Conservation (phyloP, 2,329 filamentous ascomycete species). For the Ilyonectria sp. region DNA sequence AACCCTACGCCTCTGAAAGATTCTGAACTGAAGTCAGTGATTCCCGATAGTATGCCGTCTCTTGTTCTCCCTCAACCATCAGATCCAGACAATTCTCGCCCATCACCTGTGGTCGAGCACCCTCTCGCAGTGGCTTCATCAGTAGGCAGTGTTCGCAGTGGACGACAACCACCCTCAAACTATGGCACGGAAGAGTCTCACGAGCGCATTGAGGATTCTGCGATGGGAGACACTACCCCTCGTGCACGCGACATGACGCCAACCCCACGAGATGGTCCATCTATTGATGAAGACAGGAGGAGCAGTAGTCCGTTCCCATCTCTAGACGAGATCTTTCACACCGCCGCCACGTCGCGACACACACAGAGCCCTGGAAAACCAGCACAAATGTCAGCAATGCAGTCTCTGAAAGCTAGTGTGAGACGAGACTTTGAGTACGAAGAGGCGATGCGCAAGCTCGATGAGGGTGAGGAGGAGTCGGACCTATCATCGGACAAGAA, state of each 20-base stretch:
- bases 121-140: conserved; percentile 38
- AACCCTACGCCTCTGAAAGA: conserved; percentile 17
- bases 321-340: conserved; percentile 59
- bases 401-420: conserved; percentile 46
- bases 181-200: conserved; percentile 53
- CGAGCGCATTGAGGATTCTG: conserved; percentile 37
- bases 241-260: conserved; percentile 33
- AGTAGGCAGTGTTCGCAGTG: conserved; percentile 61
- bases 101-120: conserved; percentile 19
- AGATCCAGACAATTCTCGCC: conserved; percentile 16
- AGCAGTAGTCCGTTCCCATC: conserved; percentile 55
- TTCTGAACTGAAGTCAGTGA: conserved; percentile 34
- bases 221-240: conserved; percentile 43
- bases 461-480: conserved; percentile 52
- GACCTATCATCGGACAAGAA: conserved; percentile 44
- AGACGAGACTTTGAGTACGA: conserved; percentile 58
- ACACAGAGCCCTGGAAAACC: conserved; percentile 54
- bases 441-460: conserved; percentile 60
- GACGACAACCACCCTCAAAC: conserved; percentile 64
- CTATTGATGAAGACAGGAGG: conserved; percentile 47
- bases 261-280: conserved; percentile 27
- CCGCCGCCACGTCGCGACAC: conserved; percentile 55
- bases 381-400: conserved; percentile 45
- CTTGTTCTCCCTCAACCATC: conserved; percentile 30
- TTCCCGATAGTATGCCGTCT: conserved; percentile 44